Conservation (phyloP, 768 basidiomycete species). For the Suillus variegatus region DNA sequence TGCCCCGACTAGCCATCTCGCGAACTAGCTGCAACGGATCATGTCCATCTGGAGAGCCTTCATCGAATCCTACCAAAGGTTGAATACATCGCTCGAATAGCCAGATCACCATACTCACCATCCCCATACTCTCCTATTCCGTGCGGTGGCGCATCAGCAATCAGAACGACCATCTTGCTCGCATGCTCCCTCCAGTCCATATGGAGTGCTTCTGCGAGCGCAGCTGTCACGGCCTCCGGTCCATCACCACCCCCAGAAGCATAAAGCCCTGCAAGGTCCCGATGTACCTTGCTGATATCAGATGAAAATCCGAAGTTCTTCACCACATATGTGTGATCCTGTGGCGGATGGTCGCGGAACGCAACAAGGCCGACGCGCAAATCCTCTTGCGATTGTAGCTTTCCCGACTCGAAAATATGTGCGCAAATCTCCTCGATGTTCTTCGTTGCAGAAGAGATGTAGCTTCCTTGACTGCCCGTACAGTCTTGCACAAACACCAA, state of each 20-base stretch:
- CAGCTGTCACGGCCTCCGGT: slow-evolving; percentile 96
- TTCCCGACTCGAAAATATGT: slow-evolving; percentile 92
- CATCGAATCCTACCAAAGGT: slow-evolving; percentile 71
- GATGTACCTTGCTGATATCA: slow-evolving; percentile 85
- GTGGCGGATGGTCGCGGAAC: slow-evolving; percentile 96
- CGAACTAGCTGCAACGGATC: slow-evolving; percentile 88
- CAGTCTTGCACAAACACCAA: slow-evolving; percentile 96
- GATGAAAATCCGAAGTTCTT: slow-evolving; percentile 95
- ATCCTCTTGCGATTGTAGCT: slow-evolving; percentile 84
- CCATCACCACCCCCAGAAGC: slow-evolving; percentile 94
- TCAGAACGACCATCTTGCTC: slow-evolving; percentile 95
- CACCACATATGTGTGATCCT: slow-evolving; percentile 93
- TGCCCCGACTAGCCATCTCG: slow-evolving; percentile 88
- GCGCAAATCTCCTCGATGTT: slow-evolving; percentile 96
- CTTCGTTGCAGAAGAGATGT: slow-evolving; percentile 92
- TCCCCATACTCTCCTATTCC: slow-evolving; percentile 98
- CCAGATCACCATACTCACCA: slow-evolving; percentile 50
- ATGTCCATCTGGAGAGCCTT: slow-evolving; percentile 91
- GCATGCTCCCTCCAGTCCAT: slow-evolving; percentile 91
- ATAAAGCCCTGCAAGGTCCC: slow-evolving; percentile 79
- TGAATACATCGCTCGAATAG: slow-evolving; percentile 4
- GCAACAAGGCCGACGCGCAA: slow-evolving; percentile 91
- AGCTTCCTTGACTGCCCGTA: slow-evolving; percentile 88
- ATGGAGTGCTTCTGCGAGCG: slow-evolving; percentile 78
- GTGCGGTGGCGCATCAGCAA: slow-evolving; percentile 97